Percentiles rank a stretch among this genome's conserved stretches.
Evolutionary conservation across 306 rosid genomes (phyloP).

Genomic region (Cucumis hystrix): DNA sequence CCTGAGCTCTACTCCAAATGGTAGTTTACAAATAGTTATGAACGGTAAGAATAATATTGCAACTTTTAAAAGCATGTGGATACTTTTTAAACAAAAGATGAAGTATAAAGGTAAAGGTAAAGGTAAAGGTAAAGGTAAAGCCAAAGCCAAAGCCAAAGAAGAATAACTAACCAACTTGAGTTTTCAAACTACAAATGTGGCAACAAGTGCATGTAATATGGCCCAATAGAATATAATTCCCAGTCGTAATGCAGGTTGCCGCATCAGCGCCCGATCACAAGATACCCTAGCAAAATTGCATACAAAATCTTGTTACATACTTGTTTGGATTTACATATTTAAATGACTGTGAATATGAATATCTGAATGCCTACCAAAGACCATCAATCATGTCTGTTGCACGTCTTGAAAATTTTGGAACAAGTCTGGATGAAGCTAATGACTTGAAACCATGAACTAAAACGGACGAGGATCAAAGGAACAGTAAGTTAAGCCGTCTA

Average conservation of each 20-base stretch:
- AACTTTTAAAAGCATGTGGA: background rate
- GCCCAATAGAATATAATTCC: conserved; percentile 87
- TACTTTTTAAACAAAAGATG: too few relatives aligned
- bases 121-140: too few relatives aligned
- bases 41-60: too few relatives aligned
- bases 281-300: conserved; percentile 57
- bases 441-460: conserved; percentile 97
- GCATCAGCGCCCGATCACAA: conserved; percentile 91
- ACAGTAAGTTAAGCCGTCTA: background rate
- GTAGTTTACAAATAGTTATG: background rate
- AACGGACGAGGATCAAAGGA: conserved; percentile 10
- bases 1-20: background rate
- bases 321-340: background rate
- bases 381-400: conserved; percentile 86
- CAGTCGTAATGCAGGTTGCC: conserved; percentile 72
- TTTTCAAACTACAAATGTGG: conserved; percentile 59
- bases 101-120: too few relatives aligned
- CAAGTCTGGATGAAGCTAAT: conserved; percentile 65
- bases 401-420: conserved; percentile 86
- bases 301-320: conserved; percentile 8
- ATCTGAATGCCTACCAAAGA: conserved; percentile 47
- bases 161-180: conserved; percentile 21
- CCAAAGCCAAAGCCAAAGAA: background rate
- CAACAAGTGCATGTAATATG: conserved; percentile 71
- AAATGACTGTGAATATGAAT: conserved; percentile 4